These are phyloP conservation scores for Chlorella variabilis DNA, from an alignment of 163 green algal species.

Conservation along the genomic window DNA sequence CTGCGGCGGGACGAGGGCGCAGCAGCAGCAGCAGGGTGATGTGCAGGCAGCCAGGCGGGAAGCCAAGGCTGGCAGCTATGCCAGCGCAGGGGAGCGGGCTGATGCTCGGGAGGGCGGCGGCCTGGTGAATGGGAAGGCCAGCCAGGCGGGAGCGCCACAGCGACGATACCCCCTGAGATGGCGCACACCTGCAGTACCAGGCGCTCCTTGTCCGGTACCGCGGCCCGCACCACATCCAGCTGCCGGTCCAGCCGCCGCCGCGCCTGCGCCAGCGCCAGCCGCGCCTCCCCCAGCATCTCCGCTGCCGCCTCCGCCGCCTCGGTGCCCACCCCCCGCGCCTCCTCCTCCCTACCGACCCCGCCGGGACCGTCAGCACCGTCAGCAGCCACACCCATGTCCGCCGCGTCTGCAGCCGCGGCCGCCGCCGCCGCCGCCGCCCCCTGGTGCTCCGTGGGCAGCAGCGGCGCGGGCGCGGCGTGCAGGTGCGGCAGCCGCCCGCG, in stretches of 20 bases:
- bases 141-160: no score
- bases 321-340: no score
- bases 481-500: not conserved
- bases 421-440: not conserved
- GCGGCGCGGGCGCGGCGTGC: conserved; percentile 12
- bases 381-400: not conserved
- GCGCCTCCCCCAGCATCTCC: conserved; percentile 26
- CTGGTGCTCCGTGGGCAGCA: conserved; percentile 19
- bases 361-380: not conserved
- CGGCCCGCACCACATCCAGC: conserved; percentile 16
- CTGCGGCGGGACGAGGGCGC: conserved; percentile 11
- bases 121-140: no score
- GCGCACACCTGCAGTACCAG: conserved; percentile 30
- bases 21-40: no score
- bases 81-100: no score
- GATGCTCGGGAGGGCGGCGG: no score
- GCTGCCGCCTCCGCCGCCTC: conserved; percentile 16
- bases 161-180: no score
- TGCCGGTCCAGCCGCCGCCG: conserved; percentile 27
- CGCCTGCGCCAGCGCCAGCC: conserved; percentile 20
- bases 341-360: not conserved
- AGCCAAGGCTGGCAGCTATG: not conserved
- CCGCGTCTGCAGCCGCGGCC: not conserved
- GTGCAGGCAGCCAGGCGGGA: no score
- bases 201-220: conserved; percentile 10